Base-by-base conservation (phyloP, 2,329 filamentous ascomycete genomes). In the Botryotinia convoluta region DNA sequence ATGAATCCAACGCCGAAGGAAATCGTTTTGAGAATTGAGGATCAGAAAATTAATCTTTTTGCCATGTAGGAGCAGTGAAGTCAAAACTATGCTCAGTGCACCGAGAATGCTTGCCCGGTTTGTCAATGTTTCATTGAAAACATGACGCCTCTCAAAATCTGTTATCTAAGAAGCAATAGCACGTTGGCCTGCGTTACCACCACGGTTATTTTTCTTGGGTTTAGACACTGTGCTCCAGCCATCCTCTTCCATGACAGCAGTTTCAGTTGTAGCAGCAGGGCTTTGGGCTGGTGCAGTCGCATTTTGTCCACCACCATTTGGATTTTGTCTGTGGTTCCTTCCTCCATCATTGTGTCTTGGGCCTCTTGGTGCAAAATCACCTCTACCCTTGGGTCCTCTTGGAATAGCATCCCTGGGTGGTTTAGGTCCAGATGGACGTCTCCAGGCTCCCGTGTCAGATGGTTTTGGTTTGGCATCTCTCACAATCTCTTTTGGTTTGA, bases 221-320 rank as follows among this genome's bases (percentile, higher is more conserved):
- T 81, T 82, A 18, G 80, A 80, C 71, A 90, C 89, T 39, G 87
- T 91, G 75, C 88, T 90, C 89, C 89, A 91, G 77, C 89, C 89
- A 80, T 91, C 89, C 54, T 89, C 88, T 64, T 88, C 87, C 68
- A 84, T 81, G 57, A 83, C 81, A 69, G 83, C 82, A 51, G 83
- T 73, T 68, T 79, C 75, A 80, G 77, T 77, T 39, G 76, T 74
- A 79, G 82, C 78, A 79, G 82, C 72, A 71, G 80, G 72, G 74
- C 79, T 76, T 83, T 83, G 77, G 59, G 81, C 79, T 74, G 84
- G 78, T 18, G 83, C 80, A 73, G 87, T 61, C 83, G 83, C 63
- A 83, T 82, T 72, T 86, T 86, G 72, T 81, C 82, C 51, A 84
- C 84, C 72, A 83, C 85, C 77, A 83, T 85, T 81, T 60, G 73